These are phyloP conservation scores for Globisporangium takayamanum DNA, from an alignment of 352 stramenopile genomes.

Conservation along the genomic window DNA sequence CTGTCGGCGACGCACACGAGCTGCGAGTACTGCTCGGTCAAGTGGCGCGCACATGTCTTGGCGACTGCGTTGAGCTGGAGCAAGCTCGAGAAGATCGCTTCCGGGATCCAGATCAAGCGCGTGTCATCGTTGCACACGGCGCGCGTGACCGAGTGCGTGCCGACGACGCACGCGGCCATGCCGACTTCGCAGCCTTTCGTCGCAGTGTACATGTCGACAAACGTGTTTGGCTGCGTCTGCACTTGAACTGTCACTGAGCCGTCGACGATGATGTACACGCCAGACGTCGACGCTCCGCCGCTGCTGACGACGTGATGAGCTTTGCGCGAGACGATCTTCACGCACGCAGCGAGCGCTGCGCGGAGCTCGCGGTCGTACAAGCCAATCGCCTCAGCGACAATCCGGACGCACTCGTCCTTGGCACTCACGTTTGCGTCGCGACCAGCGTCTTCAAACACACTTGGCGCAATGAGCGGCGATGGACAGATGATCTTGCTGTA, in stretches of 20 bases:
- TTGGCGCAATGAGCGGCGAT: conserved; percentile 21
- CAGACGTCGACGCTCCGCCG: conserved; percentile 5
- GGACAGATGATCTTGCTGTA: conserved; percentile 32
- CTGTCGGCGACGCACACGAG: conserved; percentile 69
- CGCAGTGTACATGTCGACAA: conserved; percentile 43
- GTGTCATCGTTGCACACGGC: conserved; percentile 44
- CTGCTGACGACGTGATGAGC: conserved; percentile 22
- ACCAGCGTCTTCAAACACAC: conserved; percentile 15
- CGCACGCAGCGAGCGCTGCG: conserved; percentile 23
- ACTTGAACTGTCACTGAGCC: conserved; percentile 55
- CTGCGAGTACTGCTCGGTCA: conserved; percentile 66
- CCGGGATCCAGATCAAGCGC: conserved; percentile 46
- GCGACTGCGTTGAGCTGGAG: conserved; percentile 46
- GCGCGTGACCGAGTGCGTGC: conserved; percentile 31
- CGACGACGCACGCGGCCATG: conserved; percentile 60
- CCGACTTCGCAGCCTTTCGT: conserved; percentile 62
- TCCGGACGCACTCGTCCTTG: conserved; percentile 24
- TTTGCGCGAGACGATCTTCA: conserved; percentile 23
- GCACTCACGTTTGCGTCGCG: conserved; percentile 3
- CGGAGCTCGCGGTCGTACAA: conserved; percentile 36
- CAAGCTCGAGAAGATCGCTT: conserved; percentile 49
- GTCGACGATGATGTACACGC: conserved; percentile 56
- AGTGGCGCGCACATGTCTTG: conserved; percentile 43
- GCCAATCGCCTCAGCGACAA: conserved; percentile 36
- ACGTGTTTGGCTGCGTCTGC: conserved; percentile 25